Conservation (phyloP, 2,329 filamentous ascomycete species). For the Fusarium lateritium region DNA sequence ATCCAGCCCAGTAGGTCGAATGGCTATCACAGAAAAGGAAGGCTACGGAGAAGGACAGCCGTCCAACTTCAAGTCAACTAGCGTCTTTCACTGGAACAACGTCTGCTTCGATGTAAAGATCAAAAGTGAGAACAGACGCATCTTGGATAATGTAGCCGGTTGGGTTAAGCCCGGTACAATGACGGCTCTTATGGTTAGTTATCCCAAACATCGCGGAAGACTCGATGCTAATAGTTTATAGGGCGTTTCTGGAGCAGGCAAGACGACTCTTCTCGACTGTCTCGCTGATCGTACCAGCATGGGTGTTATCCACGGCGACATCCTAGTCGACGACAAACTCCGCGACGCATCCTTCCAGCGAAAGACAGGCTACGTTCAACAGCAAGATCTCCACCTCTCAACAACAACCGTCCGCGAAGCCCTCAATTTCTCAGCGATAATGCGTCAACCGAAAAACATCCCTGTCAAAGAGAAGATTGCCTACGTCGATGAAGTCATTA, state of each 20-base stretch:
- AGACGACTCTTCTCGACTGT: slow-evolving; percentile 88
- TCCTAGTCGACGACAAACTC: slow-evolving; percentile 73
- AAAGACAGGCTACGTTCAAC: slow-evolving; percentile 89
- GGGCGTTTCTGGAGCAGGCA: slow-evolving; percentile 83
- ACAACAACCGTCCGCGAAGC: slow-evolving; percentile 89
- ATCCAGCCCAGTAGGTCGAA: slow-evolving; percentile 18
- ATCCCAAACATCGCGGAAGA: rapidly evolving
- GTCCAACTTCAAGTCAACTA: slow-evolving; percentile 67
- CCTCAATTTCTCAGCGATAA: slow-evolving; percentile 84
- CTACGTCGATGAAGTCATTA: slow-evolving; percentile 85
- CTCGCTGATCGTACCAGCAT: slow-evolving; percentile 86
- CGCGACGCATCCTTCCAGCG: slow-evolving; percentile 86
- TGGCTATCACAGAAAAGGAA: slow-evolving; percentile 31
- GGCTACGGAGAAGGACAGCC: slow-evolving; percentile 12
- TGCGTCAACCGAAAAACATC: slow-evolving; percentile 81
- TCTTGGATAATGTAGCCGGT: slow-evolving; percentile 86
- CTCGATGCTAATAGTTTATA: background rate
- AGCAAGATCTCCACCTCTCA: slow-evolving; percentile 86
- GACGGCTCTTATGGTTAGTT: slow-evolving; percentile 80
- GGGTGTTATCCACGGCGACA: slow-evolving; percentile 86
- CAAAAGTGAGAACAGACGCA: slow-evolving; percentile 78
- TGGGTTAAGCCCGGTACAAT: slow-evolving; percentile 92
- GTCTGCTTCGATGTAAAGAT: slow-evolving; percentile 82
- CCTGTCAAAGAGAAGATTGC: slow-evolving; percentile 80
- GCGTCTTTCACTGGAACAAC: slow-evolving; percentile 85